phyloP scores from a whole-genome alignment of 2,329 filamentous ascomycete species.

The Calycina marina region DNA sequence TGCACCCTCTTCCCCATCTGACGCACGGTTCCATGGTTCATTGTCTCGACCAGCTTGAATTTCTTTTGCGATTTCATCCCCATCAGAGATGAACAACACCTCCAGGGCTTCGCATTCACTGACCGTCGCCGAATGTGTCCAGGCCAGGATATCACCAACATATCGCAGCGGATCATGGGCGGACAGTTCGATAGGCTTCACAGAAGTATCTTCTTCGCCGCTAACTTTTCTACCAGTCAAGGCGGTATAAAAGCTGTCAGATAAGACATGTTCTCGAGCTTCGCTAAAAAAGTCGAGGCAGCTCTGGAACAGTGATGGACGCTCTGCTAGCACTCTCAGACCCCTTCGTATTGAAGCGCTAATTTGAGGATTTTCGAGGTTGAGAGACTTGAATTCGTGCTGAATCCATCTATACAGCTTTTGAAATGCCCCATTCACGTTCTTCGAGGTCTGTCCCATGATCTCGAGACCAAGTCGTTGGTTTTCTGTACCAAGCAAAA shows the following conservation, averaged over 20 bases:
- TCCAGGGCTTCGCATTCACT: constrained; percentile 89
- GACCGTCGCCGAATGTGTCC: constrained; percentile 87
- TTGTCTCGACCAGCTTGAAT: constrained; percentile 68
- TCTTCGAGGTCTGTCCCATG: constrained; percentile 78
- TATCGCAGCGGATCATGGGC: constrained; percentile 88
- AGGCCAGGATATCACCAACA: constrained; percentile 93
- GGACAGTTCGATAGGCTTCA: constrained; percentile 86
- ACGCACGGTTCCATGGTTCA: constrained; percentile 64
- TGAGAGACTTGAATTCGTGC: constrained; percentile 79
- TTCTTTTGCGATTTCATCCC: constrained; percentile 72
- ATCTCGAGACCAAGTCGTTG: constrained; percentile 79
- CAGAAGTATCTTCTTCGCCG: constrained; percentile 41
- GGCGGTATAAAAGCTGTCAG: constrained; percentile 78
- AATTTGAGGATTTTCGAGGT: constrained; percentile 89
- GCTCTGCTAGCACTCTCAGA: constrained; percentile 73
- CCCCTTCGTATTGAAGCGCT: constrained; percentile 71
- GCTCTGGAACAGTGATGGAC: constrained; percentile 80
- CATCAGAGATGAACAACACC: constrained; percentile 79
- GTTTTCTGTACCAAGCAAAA: constrained; percentile 78
- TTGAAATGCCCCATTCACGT: constrained; percentile 80
- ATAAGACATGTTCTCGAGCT: constrained; percentile 71
- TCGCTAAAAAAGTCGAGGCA: constrained; percentile 90
- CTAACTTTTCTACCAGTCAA: constrained; percentile 57
- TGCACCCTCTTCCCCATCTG: constrained; percentile 39
- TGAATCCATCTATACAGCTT: constrained; percentile 95